Evolutionary conservation across 202 grass and related monocot species (phyloP).

Genomic region (Tripidium arundinaceum): DNA sequence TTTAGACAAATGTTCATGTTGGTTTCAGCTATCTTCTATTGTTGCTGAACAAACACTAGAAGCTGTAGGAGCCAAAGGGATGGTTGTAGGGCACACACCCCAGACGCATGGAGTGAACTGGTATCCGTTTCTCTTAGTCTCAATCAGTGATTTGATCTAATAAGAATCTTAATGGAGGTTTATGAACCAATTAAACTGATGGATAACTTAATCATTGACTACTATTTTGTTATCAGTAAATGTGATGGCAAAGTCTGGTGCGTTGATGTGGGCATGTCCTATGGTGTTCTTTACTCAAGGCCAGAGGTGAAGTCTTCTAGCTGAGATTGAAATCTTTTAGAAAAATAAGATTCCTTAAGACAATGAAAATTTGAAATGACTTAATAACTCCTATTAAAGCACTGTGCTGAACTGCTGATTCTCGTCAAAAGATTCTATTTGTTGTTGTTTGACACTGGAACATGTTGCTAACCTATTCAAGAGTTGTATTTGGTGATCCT

Average conservation of each 20-base stretch:
- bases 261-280: slow-evolving; percentile 95
- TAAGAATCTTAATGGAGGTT: not conserved
- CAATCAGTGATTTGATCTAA: not conserved
- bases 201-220: slow-evolving; percentile 1
- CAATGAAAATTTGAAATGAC: not conserved
- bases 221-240: slow-evolving; percentile 60
- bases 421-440: not conserved
- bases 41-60: slow-evolving; percentile 68
- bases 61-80: slow-evolving; percentile 75
- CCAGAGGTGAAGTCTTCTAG: slow-evolving; percentile 62
- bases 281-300: slow-evolving; percentile 74
- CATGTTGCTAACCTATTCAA: not conserved
- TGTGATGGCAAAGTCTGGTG: slow-evolving; percentile 90
- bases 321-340: not conserved
- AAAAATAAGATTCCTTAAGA: not conserved
- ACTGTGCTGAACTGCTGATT: not conserved
- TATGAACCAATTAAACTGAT: not conserved
- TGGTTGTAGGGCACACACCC: slow-evolving; percentile 94
- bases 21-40: slow-evolving; percentile 71
- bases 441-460: not conserved
- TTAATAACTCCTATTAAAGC: not conserved
- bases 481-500: not conserved
- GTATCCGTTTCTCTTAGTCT: slow-evolving; percentile 34
- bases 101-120: slow-evolving; percentile 75
- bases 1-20: slow-evolving; percentile 18